phyloP scores from a whole-genome alignment of 352 stramenopile species.

The Pythium diclinum region DNA sequence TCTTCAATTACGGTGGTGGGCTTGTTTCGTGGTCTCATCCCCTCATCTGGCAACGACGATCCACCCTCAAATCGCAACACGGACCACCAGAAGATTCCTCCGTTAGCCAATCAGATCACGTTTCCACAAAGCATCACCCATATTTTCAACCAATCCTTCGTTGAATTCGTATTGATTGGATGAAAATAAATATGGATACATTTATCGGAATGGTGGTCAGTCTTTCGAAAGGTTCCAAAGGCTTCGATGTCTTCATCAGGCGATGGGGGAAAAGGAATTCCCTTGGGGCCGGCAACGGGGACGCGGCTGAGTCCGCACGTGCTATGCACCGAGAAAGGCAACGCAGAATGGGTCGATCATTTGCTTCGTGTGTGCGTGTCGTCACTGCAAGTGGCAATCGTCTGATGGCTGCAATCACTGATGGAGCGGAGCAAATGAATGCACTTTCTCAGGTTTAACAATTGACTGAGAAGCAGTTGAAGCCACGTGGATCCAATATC shows the following conservation, averaged over 20 bases:
- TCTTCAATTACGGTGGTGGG: conserved; percentile 4
- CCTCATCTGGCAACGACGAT: conserved; percentile 13
- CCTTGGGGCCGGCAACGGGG: not conserved
- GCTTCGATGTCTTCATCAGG: conserved; percentile 10
- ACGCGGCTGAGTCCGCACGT: not conserved
- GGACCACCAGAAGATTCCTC: conserved; percentile 17
- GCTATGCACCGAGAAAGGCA: not conserved
- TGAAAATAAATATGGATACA: conserved; percentile 16
- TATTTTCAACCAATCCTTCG: conserved; percentile 12
- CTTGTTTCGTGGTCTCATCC: conserved; percentile 9
- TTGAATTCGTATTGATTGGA: conserved; percentile 2
- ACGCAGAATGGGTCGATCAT: conserved; percentile 2
- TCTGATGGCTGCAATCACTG: too few relatives aligned
- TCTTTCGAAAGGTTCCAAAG: conserved; percentile 9
- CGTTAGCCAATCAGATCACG: conserved; percentile 17
- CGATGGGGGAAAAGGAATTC: not conserved
- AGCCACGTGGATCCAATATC: too few relatives aligned
- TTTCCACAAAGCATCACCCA: not conserved
- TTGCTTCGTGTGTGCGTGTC: not conserved
- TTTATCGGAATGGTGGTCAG: conserved; percentile 10
- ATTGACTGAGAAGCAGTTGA: too few relatives aligned
- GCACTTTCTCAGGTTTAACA: too few relatives aligned
- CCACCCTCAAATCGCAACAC: conserved; percentile 18
- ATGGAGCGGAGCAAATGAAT: too few relatives aligned
- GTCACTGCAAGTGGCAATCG: not conserved